Percentiles rank a stretch among this genome's conserved stretches.
Conservation (phyloP, 495 filamentous ascomycete genomes). For the Aspergillus hancockii region DNA sequence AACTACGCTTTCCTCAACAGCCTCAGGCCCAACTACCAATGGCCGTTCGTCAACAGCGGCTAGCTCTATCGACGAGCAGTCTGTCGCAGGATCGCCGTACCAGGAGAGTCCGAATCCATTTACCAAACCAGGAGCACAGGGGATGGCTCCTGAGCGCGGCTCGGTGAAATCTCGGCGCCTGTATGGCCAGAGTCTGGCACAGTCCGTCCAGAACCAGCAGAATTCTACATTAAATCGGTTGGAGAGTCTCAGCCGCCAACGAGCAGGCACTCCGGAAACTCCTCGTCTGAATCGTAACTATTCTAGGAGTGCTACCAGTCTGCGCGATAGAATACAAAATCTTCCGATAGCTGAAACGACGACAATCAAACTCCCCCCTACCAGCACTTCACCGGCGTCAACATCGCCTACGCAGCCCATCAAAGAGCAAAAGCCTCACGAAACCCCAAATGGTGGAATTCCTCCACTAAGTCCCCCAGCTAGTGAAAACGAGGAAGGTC, state of each 20-base stretch:
- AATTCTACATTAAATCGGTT: constrained; percentile 72
- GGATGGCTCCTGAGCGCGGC: constrained; percentile 47
- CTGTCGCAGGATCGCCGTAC: constrained; percentile 48
- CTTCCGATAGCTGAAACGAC: constrained; percentile 44
- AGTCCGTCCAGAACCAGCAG: constrained; percentile 80
- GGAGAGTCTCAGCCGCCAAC: constrained; percentile 67
- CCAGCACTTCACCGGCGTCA: constrained; percentile 52
- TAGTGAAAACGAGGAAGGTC: constrained; percentile 66
- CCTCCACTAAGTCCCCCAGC: constrained; percentile 74
- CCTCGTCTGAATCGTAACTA: constrained; percentile 38
- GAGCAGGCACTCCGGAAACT: constrained; percentile 41
- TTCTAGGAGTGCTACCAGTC: constrained; percentile 57
- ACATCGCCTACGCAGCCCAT: constrained; percentile 33
- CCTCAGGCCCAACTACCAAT: constrained; percentile 66
- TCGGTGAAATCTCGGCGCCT: constrained; percentile 70
- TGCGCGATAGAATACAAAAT: constrained; percentile 58
- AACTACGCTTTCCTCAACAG: constrained; percentile 85
- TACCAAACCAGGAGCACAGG: constrained; percentile 32
- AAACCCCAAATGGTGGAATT: constrained; percentile 45
- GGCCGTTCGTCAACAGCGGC: constrained; percentile 84
- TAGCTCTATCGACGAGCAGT: constrained; percentile 84
- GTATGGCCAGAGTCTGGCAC: constrained; percentile 82
- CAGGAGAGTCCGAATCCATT: constrained; percentile 9
- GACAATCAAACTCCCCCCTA: constrained; percentile 38
- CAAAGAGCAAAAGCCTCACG: constrained; percentile 26